These are phyloP conservation scores for Yamadazyma scolyti DNA, from an alignment of 805 yeast species.

Conservation along the genomic window DNA sequence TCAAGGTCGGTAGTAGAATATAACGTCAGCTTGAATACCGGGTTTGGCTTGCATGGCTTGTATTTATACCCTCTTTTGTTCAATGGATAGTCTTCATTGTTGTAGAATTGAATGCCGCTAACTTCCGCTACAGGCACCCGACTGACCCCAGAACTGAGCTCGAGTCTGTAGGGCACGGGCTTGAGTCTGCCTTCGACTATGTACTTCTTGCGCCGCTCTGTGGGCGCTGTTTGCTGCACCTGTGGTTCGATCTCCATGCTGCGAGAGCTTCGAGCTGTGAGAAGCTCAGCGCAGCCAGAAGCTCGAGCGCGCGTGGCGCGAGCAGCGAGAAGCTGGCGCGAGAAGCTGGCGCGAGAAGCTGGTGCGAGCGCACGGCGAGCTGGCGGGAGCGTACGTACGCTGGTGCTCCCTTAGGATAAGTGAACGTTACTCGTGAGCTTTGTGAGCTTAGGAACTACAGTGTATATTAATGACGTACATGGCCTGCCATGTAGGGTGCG, in stretches of 20 bases:
- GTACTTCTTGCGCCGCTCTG: constrained; percentile 15
- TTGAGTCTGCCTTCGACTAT: constrained; percentile 12
- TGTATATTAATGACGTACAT: too few relatives aligned
- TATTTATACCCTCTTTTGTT: constrained; percentile 81
- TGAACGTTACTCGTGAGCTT: too few relatives aligned
- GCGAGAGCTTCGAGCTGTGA: too few relatives aligned
- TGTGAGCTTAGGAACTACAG: too few relatives aligned
- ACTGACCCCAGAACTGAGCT: constrained; percentile 4
- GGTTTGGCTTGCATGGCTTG: constrained; percentile 71
- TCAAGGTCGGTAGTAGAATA: constrained; percentile 73
- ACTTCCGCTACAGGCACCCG: constrained; percentile 8
- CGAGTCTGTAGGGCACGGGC: constrained; percentile 19
- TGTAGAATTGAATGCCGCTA: constrained; percentile 25
- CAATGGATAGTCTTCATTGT: constrained; percentile 73
- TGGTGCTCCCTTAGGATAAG: too few relatives aligned
- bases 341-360: too few relatives aligned
- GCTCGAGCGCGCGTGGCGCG: too few relatives aligned
- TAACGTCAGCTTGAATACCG: constrained; percentile 49
- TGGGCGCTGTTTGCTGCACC: constrained; percentile 4
- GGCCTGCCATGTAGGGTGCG: too few relatives aligned
- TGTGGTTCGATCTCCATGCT: constrained; percentile 11
- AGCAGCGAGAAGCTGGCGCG: too few relatives aligned
- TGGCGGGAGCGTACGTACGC: too few relatives aligned
- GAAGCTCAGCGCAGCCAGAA: too few relatives aligned
- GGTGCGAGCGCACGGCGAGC: too few relatives aligned